These are phyloP conservation scores for Cryptococcus sp. DNA, from an alignment of 1,284 basidiomycete species.

Conservation along the genomic window DNA sequence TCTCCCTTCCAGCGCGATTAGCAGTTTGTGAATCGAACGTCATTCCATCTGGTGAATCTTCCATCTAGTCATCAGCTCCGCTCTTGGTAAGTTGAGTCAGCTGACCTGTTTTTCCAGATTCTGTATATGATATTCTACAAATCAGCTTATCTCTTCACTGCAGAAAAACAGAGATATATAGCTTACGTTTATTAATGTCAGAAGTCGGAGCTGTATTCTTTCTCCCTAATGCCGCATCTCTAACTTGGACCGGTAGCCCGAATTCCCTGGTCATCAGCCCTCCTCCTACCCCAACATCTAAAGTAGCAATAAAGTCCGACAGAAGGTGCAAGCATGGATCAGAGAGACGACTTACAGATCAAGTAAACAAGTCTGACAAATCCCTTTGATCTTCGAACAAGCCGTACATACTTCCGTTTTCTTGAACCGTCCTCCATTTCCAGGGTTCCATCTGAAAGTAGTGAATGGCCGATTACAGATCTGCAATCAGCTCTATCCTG, in stretches of 20 bases:
- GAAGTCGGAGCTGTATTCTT: conserved; percentile 86
- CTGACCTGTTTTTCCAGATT: conserved; percentile 83
- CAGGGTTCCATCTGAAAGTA: conserved; percentile 98
- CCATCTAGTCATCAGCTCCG: conserved; percentile 26
- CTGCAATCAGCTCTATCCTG: conserved; percentile 5
- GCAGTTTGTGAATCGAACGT: conserved; percentile 63
- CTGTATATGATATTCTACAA: conserved; percentile 86
- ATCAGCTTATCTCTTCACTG: background rate
- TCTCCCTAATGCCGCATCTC: conserved; percentile 87
- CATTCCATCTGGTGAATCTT: conserved; percentile 38
- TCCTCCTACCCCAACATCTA: background rate
- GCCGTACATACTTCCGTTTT: conserved; percentile 98
- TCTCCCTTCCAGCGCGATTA: conserved; percentile 80
- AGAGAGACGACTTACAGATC: conserved; percentile 56
- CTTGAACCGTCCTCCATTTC: conserved; percentile 85
- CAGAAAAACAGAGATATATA: background rate
- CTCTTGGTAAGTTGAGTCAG: background rate
- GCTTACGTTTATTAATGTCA: conserved; percentile 75
- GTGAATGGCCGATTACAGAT: conserved; percentile 92
- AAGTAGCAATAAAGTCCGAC: background rate
- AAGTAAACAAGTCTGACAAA: conserved; percentile 95
- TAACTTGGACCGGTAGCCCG: conserved; percentile 91
- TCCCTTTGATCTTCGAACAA: conserved; percentile 97
- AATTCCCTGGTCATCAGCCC: conserved; percentile 59
- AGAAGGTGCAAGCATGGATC: background rate